A percentile compares a stretch with the other conserved stretches of the same genome.
Conservation (phyloP, 352 stramenopile species). For the Blastocystis sp. region DNA sequence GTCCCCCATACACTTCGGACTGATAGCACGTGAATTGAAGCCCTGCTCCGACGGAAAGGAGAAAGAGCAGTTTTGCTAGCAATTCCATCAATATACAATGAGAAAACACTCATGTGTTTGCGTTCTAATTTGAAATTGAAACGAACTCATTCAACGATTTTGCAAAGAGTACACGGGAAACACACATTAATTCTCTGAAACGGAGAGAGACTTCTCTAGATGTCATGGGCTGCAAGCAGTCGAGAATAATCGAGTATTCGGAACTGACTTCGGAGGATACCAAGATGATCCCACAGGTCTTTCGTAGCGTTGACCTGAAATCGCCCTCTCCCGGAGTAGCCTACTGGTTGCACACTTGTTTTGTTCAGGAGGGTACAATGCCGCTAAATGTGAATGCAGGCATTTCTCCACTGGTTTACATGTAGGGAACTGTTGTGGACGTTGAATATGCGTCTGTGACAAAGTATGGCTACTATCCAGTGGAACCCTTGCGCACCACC, state of each 20-base stretch:
- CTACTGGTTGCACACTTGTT: conserved; percentile 6
- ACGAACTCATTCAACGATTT: too few relatives aligned
- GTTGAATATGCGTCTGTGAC: conserved; percentile 32
- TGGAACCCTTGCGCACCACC: background rate
- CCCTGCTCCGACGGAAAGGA: too few relatives aligned
- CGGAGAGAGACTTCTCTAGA: too few relatives aligned
- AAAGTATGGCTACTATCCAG: conserved; percentile 40
- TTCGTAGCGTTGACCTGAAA: background rate
- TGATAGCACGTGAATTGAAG: conserved; percentile 42
- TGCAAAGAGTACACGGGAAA: too few relatives aligned
- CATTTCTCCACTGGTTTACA: background rate
- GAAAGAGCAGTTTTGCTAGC: too few relatives aligned
- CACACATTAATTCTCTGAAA: too few relatives aligned
- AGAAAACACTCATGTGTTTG: too few relatives aligned
- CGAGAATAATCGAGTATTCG: background rate
- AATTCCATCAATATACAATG: too few relatives aligned
- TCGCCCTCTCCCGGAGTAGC: background rate
- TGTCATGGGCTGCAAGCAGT: conserved; percentile 46
- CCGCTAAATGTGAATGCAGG: background rate
- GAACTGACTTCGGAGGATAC: conserved; percentile 16
- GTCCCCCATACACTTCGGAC: background rate
- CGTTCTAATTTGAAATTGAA: too few relatives aligned
- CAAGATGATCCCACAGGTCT: conserved; percentile 9
- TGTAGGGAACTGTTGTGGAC: background rate
- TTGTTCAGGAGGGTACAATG: conserved; percentile 26